These are phyloP conservation scores for Lentinula raphanica DNA, from an alignment of 768 basidiomycete genomes.

Conservation along the genomic window DNA sequence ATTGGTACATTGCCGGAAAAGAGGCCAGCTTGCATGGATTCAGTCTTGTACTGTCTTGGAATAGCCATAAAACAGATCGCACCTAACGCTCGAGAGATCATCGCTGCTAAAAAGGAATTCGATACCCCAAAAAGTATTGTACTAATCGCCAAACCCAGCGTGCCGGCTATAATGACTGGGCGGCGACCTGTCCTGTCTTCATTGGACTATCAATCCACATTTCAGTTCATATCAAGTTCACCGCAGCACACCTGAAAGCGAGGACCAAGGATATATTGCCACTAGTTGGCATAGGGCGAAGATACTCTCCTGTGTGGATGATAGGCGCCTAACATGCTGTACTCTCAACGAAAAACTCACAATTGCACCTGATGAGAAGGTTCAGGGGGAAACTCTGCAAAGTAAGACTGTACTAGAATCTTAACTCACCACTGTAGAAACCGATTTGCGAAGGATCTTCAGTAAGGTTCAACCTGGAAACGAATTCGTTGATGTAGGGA, in stretches of 20 bases:
- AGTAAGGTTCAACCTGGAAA: constrained; percentile 50
- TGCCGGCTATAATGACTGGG: constrained; percentile 54
- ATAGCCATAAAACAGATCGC: constrained; percentile 1
- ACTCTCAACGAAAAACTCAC: neutral
- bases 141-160: constrained; percentile 43
- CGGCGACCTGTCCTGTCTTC: constrained; percentile 57
- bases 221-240: neutral
- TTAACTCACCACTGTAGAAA: constrained; percentile 65
- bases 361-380: constrained; percentile 4
- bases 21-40: no score
- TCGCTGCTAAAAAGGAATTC: constrained; percentile 37
- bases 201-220: constrained; percentile 2
- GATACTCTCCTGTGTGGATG: constrained; percentile 47
- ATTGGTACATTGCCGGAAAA: constrained; percentile 62
- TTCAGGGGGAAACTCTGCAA: no score
- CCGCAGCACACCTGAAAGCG: constrained; percentile 38
- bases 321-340: neutral
- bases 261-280: constrained; percentile 63
- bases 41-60: no score
- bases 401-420: no score
- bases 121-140: constrained; percentile 58
- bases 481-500: constrained; percentile 68
- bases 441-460: constrained; percentile 55
- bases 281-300: constrained; percentile 58
- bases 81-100: constrained; percentile 52